Base-by-base conservation (phyloP, 495 filamentous ascomycete genomes). In the Podospora fimiseda region DNA sequence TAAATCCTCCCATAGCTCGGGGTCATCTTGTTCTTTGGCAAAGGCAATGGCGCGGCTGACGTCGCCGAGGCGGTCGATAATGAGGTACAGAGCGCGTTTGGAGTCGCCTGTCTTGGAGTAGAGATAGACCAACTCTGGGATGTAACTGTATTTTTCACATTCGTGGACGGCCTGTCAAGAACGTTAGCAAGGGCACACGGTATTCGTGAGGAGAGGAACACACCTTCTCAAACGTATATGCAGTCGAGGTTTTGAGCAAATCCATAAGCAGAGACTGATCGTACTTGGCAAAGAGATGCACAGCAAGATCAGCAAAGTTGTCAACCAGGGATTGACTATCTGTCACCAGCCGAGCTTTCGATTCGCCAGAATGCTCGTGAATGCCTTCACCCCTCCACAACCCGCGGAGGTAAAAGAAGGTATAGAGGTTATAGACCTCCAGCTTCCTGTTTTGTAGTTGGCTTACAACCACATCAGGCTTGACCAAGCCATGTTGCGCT, bases 61-160 rank as follows among this genome's bases (percentile, higher is more conserved):
- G 60, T 97, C 90, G 51, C 81, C 81, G 5, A 98, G 76, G 8
- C 86, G 83, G 53, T 91, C 87, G 60, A 96, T 90, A 56, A 98
- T 97, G 43, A 96, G 80, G 58, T 84, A 88, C 8, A 98, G 75
- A 0, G 93, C 93, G 24, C 87, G 79, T 60, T 96, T 93, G 51
- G 88, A 90, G 65, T 96, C 84, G 3, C 93, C 93, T 2, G 89
- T 95, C 65, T 96, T 96, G 36, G 89, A 92, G 49, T 96, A 83
- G 9, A 98, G 79, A 61, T 93, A 94, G 43, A 98, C 92, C 9
- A 96, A 80, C 65, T 97, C 93, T 1, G 87, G 84, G 47, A 90
- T 89, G 66, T 83, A 96, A 56, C 84, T 81, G 41, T 78, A 71
- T 9, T 75, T 64, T 66, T 96, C 88, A 64, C 93, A 98, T 62